A percentile compares a stretch with the other conserved stretches of the same genome.
Evolutionary conservation across 1,284 basidiomycete genomes (phyloP).

Genomic region (Cutaneotrichosporon sp.): DNA sequence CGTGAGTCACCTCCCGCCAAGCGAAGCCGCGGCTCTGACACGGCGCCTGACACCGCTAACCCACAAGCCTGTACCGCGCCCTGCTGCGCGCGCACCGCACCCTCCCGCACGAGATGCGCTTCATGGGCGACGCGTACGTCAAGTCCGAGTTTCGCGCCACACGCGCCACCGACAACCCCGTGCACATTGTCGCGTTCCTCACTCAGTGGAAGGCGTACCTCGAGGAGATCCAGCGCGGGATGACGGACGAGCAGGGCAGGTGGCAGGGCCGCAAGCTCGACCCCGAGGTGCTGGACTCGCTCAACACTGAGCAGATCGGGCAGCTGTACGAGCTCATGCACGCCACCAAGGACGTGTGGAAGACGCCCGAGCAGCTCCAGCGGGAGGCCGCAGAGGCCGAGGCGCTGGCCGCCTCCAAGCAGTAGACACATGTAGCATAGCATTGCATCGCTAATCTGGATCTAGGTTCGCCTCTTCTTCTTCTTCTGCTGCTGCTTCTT

Average conservation of each 20-base stretch:
- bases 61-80: slow-evolving; percentile 79
- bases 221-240: slow-evolving; percentile 60
- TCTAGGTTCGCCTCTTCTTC: slow-evolving; percentile 2
- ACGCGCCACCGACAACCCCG: slow-evolving; percentile 73
- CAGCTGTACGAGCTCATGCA: slow-evolving; percentile 93
- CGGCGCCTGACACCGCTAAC: no score
- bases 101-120: slow-evolving; percentile 77
- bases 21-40: no score
- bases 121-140: slow-evolving; percentile 82
- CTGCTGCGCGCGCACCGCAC: slow-evolving; percentile 75
- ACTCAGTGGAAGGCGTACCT: slow-evolving; percentile 91
- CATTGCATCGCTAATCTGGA: neutral
- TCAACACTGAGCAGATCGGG: slow-evolving; percentile 82
- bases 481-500: slow-evolving; percentile 47
- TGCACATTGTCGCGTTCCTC: slow-evolving; percentile 87
- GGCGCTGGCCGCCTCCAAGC: slow-evolving; percentile 12
- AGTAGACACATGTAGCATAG: slow-evolving; percentile 11
- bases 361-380: slow-evolving; percentile 47
- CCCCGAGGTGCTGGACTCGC: slow-evolving; percentile 76
- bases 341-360: slow-evolving; percentile 82
- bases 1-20: no score
- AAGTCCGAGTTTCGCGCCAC: slow-evolving; percentile 88
- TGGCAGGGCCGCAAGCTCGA: slow-evolving; percentile 73
- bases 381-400: slow-evolving; percentile 17
- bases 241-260: slow-evolving; percentile 28